Evolutionary conservation across 352 stramenopile genomes (phyloP), one percentile per base, ranked within the genome.

Genomic region (Phytophthora pini): DNA sequence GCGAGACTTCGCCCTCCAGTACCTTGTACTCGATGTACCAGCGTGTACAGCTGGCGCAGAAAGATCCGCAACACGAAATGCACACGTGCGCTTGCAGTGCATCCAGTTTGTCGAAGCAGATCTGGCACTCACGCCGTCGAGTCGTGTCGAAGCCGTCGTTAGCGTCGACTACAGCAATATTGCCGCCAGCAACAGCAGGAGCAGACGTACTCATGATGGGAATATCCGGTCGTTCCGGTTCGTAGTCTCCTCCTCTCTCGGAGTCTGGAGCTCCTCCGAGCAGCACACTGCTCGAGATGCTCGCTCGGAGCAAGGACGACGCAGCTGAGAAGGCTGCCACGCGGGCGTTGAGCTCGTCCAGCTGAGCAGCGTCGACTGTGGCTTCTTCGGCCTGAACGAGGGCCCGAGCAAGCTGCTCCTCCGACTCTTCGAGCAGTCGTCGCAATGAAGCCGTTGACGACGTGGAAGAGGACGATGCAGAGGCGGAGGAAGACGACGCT

Each of bases 21-120:
- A 93, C 81, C 70, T 93, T 93, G 70, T 80, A 85, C 56, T 89
- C 74, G 29, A 93, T 79, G 65, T 92, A 93, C 79, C 76, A 87
- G 44, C 80, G 75, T 44, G 80, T 83, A 72, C 84, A 93, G 40
- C 68, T 82, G 22, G 59, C 56, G 46, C 84, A 93, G 68, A 88
- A 91, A 5, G 72, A 67, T 20, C 59, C 61, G 48, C 50, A 53
- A 61, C 84, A 93, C 15, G 59, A 54, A 9, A 61, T 20, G 46
- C 84, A 93, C 41, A 72, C 71, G 40, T 91, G 79, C 3, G 66
- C 50, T 31, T 86, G 71, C 12, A 77, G 34, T 5, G 67, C 61
- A 20, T 88, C 79, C 49, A 90, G 62, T 29, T 70, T 76, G 47
- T 93, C 82, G 39, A 88, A 93, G 72, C 84, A 93, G 61, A 93